These are phyloP conservation scores for Madurella fahalii DNA, from an alignment of 2,329 filamentous ascomycete genomes.

Conservation along the genomic window DNA sequence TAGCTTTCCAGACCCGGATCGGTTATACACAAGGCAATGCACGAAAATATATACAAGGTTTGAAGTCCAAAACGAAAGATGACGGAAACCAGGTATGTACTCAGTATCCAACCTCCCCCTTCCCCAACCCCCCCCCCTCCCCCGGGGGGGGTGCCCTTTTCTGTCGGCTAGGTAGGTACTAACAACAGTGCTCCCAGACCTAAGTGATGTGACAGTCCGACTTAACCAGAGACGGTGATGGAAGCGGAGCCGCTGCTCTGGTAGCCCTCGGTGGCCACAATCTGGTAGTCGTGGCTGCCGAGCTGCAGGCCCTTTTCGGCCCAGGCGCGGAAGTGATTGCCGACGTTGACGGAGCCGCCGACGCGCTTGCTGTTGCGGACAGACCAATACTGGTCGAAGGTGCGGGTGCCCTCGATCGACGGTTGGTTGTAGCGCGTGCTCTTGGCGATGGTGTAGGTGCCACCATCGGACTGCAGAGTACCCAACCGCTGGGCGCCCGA, in stretches of 20 bases:
- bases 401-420: slow-evolving; percentile 42
- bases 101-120: too few relatives aligned
- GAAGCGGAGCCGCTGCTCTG: slow-evolving; percentile 17
- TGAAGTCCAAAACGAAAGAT: too few relatives aligned
- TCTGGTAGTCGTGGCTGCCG: slow-evolving; percentile 49
- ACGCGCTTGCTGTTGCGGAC: slow-evolving; percentile 44
- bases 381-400: slow-evolving; percentile 49
- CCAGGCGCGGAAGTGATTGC: slow-evolving; percentile 52
- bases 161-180: too few relatives aligned
- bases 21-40: too few relatives aligned
- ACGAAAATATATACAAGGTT: too few relatives aligned
- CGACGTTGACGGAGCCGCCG: slow-evolving; percentile 45
- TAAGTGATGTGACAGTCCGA: background rate
- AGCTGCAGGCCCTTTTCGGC: slow-evolving; percentile 40
- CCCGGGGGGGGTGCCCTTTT: too few relatives aligned
- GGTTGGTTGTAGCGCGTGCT: slow-evolving; percentile 37
- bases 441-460: slow-evolving; percentile 34
- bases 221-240: slow-evolving; percentile 13
- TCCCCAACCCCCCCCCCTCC: too few relatives aligned
- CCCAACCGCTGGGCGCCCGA: slow-evolving; percentile 30
- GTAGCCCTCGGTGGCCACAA: slow-evolving; percentile 49
- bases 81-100: too few relatives aligned
- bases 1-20: too few relatives aligned
- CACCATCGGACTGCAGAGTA: slow-evolving; percentile 31
- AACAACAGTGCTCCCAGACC: too few relatives aligned